These are phyloP conservation scores for Alternaria solani DNA, from an alignment of 2,329 filamentous ascomycete genomes.

Conservation along the genomic window DNA sequence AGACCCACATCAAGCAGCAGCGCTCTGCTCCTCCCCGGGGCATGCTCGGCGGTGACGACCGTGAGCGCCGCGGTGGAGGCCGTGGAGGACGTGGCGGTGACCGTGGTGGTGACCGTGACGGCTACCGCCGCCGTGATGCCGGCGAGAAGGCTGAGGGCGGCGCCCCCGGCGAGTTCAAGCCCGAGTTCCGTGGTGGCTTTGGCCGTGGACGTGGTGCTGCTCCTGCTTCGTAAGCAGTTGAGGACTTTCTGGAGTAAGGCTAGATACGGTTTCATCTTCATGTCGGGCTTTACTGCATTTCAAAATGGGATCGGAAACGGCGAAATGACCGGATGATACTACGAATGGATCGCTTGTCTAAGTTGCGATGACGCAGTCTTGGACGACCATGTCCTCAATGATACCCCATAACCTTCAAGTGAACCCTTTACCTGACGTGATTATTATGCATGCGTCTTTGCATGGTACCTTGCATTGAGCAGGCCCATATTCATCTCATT, in stretches of 20 bases:
- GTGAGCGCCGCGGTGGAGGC: conserved; percentile 79
- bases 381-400: conserved; percentile 45
- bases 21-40: conserved; percentile 96
- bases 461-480: background rate
- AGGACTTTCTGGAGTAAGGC: conserved; percentile 30
- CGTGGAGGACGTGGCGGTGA: conserved; percentile 67
- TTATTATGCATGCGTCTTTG: background rate
- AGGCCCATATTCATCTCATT: background rate
- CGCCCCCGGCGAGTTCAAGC: conserved; percentile 55
- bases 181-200: conserved; percentile 56
- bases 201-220: conserved; percentile 50
- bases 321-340: conserved; percentile 51
- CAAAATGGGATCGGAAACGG: conserved; percentile 49
- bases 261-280: conserved; percentile 36
- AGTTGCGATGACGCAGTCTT: conserved; percentile 33
- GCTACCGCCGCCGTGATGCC: conserved; percentile 87
- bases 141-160: conserved; percentile 51
- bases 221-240: conserved; percentile 48
- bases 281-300: conserved; percentile 41
- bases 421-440: conserved; percentile 10
- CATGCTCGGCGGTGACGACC: conserved; percentile 87
- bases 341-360: conserved; percentile 45
- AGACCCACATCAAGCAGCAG: conserved; percentile 99
- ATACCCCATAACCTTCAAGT: conserved; percentile 48
- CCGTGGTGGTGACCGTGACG: conserved; percentile 76